Percentiles rank a stretch among this genome's conserved stretches.
These are phyloP conservation scores for Pontederia crassipes DNA, from an alignment of 176 grass and related monocot species.

Conservation along the genomic window DNA sequence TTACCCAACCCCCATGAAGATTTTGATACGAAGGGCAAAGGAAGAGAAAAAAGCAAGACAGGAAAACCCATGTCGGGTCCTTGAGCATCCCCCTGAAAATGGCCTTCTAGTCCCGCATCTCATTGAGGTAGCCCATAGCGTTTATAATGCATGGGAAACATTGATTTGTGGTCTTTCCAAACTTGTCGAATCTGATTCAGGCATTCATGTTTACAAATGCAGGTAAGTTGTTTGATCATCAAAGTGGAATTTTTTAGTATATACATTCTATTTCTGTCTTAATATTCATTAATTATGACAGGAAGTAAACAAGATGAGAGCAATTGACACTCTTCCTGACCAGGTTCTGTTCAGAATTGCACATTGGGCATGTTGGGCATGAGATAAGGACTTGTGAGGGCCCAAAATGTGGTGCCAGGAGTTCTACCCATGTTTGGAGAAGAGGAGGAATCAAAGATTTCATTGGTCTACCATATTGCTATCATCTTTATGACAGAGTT, in stretches of 20 bases:
- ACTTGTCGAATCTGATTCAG: conserved; percentile 29
- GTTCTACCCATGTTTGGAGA: conserved; percentile 52
- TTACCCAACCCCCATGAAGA: conserved; percentile 53
- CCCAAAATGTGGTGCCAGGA: conserved; percentile 38
- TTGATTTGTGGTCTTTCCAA: conserved; percentile 29
- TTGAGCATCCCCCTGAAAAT: conserved; percentile 43
- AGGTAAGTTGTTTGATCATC: conserved; percentile 22
- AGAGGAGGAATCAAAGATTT: conserved; percentile 31
- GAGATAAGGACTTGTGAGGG: conserved; percentile 59
- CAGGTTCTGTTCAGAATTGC: conserved; percentile 54
- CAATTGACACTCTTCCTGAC: conserved; percentile 7
- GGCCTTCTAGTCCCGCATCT: conserved; percentile 47
- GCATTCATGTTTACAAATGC: conserved; percentile 35
- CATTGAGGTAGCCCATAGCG: conserved; percentile 37
- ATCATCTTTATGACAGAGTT: conserved; percentile 61
- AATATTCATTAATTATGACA: not conserved
- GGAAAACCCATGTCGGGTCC: conserved; percentile 50
- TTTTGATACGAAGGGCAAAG: conserved; percentile 49
- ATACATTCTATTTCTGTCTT: not conserved
- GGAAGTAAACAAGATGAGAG: not conserved
- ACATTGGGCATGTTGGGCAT: conserved; percentile 32
- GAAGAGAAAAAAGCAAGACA: conserved; percentile 33
- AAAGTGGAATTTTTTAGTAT: no score
- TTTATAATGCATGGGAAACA: conserved; percentile 35
- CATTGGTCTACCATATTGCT: conserved; percentile 54